phyloP scores from a whole-genome alignment of 768 basidiomycete genomes.

The Naganishia antarctica region DNA sequence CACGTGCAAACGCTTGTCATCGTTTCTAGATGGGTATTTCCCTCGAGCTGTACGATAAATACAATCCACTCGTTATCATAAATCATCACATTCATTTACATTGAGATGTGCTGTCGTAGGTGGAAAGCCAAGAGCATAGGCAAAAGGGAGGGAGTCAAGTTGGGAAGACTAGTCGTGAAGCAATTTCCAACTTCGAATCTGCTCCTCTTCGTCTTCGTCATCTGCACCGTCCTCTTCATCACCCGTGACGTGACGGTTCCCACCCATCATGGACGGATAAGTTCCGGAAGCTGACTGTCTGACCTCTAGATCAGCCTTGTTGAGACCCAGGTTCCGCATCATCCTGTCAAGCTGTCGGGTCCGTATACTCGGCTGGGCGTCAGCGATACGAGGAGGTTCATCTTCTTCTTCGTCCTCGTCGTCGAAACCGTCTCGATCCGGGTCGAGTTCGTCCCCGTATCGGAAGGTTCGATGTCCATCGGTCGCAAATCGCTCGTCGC shows the following conservation, averaged over 20 bases:
- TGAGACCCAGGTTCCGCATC: constrained; percentile 15
- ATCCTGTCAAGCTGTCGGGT: constrained; percentile 15
- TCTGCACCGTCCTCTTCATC: constrained; percentile 21
- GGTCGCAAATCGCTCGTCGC: constrained; percentile 3
- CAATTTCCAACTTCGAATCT: constrained; percentile 18
- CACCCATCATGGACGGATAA: constrained; percentile 4
- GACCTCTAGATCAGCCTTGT: constrained; percentile 5
- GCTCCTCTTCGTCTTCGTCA: constrained; percentile 23
- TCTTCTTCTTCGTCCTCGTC: constrained; percentile 3
- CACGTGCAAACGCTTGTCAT: background rate
- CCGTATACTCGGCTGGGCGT: constrained; percentile 4
- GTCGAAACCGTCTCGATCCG: constrained; percentile 25
- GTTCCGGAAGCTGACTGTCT: background rate
- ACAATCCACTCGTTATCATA: background rate
- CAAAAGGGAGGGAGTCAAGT: too few relatives aligned
- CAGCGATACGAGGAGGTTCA: background rate
- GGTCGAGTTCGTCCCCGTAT: constrained; percentile 25
- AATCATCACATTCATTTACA: background rate
- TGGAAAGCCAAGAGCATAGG: too few relatives aligned
- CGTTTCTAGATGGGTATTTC: background rate
- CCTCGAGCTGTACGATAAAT: background rate
- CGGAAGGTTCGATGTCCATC: background rate
- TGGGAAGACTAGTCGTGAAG: too few relatives aligned
- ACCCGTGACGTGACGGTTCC: background rate
- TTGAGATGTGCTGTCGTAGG: too few relatives aligned